Evolutionary conservation across 148 eudicot genomes (phyloP).

Genomic region (Vaccinium vitisidaea): DNA sequence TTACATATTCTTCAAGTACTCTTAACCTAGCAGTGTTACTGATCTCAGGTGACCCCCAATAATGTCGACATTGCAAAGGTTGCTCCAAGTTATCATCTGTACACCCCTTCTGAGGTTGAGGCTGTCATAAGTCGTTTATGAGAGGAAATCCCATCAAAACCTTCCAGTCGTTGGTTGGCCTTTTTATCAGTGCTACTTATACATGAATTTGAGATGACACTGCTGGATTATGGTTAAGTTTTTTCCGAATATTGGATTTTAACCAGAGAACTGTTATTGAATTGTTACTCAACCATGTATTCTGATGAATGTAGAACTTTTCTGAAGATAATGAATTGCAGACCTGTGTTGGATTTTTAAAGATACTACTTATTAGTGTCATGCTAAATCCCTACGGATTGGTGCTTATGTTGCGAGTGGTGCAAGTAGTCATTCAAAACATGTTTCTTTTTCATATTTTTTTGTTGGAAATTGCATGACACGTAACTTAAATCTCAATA

Average conservation of each 20-base stretch:
- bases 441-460: too few relatives aligned
- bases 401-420: neutral
- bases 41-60: conserved; percentile 84
- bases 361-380: too few relatives aligned
- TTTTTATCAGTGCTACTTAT: neutral
- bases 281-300: neutral
- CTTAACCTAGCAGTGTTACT: conserved; percentile 4
- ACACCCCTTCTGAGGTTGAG: conserved; percentile 90
- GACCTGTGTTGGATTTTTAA: neutral
- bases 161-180: neutral
- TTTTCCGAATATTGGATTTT: neutral
- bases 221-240: conserved; percentile 3
- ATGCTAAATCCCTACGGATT: neutral
- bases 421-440: neutral
- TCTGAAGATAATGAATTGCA: neutral
- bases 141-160: conserved; percentile 23
- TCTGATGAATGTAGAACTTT: neutral
- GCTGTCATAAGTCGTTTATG: conserved; percentile 79
- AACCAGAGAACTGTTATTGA: neutral
- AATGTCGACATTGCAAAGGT: conserved; percentile 98
- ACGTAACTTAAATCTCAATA: neutral
- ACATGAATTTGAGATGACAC: conserved; percentile 16
- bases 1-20: neutral
- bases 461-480: neutral
- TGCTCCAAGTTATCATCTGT: conserved; percentile 87